Conservation (phyloP, 306 rosid genomes). For the Argentina anserina region DNA sequence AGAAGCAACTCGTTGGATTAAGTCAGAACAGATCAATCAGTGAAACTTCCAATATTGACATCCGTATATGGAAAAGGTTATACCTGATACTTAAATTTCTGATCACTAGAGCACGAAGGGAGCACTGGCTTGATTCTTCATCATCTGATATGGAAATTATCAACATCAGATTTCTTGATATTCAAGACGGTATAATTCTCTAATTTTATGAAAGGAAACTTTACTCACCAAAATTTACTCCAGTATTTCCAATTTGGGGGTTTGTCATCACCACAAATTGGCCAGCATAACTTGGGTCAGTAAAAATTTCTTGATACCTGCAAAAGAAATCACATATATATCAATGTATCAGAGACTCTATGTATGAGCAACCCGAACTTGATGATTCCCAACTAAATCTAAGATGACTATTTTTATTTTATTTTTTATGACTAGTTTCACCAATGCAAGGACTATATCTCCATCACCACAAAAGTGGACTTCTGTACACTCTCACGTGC, state of each 20-base stretch:
- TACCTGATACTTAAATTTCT: slow-evolving; percentile 83
- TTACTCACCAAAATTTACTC: slow-evolving; percentile 72
- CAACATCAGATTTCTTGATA: slow-evolving; percentile 8
- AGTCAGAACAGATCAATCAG: slow-evolving; percentile 14
- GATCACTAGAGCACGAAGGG: slow-evolving; percentile 79
- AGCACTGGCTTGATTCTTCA: slow-evolving; percentile 75
- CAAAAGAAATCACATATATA: too few species aligned
- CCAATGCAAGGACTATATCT: background rate
- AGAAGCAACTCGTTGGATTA: background rate
- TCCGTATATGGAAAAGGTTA: slow-evolving; percentile 12
- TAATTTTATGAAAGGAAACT: slow-evolving; percentile 2
- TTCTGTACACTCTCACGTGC: background rate
- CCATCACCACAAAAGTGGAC: background rate
- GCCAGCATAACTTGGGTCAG: slow-evolving; percentile 96
- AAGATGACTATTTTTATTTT: background rate
- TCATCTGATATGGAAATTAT: slow-evolving; percentile 50
- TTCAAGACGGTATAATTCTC: slow-evolving; percentile 8
- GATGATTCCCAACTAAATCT: background rate
- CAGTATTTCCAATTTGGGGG: slow-evolving; percentile 96
- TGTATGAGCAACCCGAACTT: background rate
- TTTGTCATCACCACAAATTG: slow-evolving; percentile 92
- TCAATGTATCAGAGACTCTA: too few species aligned
- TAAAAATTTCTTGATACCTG: slow-evolving; percentile 94
- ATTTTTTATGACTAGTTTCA: background rate
- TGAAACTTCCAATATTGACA: background rate